Base-by-base conservation (phyloP, 352 stramenopile species). In the Phytopythium vexans region DNA sequence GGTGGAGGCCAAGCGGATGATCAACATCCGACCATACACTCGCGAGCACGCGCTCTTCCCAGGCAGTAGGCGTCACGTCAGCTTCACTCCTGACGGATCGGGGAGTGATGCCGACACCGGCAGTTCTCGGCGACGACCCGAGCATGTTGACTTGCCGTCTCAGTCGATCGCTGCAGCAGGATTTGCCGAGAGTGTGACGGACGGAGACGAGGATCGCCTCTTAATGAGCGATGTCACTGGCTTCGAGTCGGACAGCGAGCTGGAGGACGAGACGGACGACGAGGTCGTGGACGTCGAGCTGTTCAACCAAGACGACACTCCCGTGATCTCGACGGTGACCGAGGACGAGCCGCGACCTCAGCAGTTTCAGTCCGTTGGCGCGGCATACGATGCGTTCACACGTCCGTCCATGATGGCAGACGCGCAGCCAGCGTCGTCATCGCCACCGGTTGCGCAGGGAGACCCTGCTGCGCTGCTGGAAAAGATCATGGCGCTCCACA, bases 401-500 rank as follows among this genome's bases (percentile, higher is more conserved):
- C 35, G 21, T 8, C 11, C 14, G 10, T 43, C 9, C 43, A 36
- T 31, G 10, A 21, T 49, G 43, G 39, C 15, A 14, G 39, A 43
- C 14, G 10, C 43, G 0, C 35, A 49, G 43, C 14, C 11, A 33
- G 3, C 43, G 3, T 6, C 14, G 3, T 21, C 27, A 4, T 37
- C 43, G 3, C 31, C 43, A 6, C 8, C 14, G 2, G 21, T 16
- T 8, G 43, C 7, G 27, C 43, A 21, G 8, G 21, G 27, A 21
- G 37, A 49, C 21, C 31, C 43, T 9, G 9, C 12, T 11, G 6
- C 10, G 16, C 48, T 54, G 27, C 31, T 62, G 14, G 42, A 67
- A 36, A 54, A 61, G 56, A 78, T 84, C 44, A 60, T 64, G 48
- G 67, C 58, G 21, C 52, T 83, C 6, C 70, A 83, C 33, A 65